Evolutionary conservation across 1,284 basidiomycete genomes (phyloP), one percentile per base, ranked within the genome.

Genomic region (Ganoderma sp.): DNA sequence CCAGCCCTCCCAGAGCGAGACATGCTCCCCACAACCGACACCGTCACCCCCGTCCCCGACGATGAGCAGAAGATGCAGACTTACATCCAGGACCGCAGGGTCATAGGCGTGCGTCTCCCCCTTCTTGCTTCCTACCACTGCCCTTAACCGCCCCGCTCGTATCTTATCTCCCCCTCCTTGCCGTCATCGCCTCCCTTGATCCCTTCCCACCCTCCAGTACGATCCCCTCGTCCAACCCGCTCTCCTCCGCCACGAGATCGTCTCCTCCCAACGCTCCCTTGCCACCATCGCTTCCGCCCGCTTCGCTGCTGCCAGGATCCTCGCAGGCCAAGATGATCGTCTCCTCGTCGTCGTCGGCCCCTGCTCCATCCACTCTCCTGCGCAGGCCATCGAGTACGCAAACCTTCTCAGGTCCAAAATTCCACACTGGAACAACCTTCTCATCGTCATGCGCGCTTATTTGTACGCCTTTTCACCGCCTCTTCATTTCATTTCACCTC

Each of bases 361-460:
- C 22, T 99, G 97, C 84, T 97, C 95, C 3, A 98, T 99, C 73
- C 97, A 99, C 81, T 94, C 90, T 39, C 82, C 94, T 4, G 88
- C 91, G 61, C 94, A 97, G 79, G 97, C 97, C 3, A 81, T 96
- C 69, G 94, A 96, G 78, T 99, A 99, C 79, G 97, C 96, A 41
- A 83, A 84, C 39, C 84, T 90, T 48, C 86, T 98, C 75, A 91
- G 89, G 75, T 82, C 84, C 2, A 91, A 92, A 78, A 86, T 92
- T 42, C 84, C 90, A 15, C 78, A 82, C 25, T 91, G 88, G 89
- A 87, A 81, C 69, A 94, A 97, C 75, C 85, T 99, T 60, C 87
- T 95, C 77, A 92, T 99, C 78, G 82, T 99, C 79, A 99, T 99
- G 97, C 88, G 97, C 52, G 91, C 95, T 71, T 99, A 99, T 88